A percentile compares a stretch with the other conserved stretches of the same genome.
These are phyloP conservation scores for Smallanthus sonchifolius DNA, from an alignment of 129 eudicot species.

Conservation along the genomic window DNA sequence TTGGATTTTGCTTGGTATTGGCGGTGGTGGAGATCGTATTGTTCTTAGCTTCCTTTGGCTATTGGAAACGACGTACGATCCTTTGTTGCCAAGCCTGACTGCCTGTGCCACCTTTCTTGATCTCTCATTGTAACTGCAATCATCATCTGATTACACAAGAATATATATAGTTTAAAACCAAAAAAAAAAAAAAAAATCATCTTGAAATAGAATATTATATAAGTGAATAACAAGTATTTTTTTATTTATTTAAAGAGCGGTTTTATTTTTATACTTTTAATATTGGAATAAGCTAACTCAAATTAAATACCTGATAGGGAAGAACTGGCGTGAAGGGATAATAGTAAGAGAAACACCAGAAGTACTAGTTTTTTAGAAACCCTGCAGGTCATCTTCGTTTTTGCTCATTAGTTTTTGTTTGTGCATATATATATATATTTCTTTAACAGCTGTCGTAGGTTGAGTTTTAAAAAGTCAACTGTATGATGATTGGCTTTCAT, in stretches of 20 bases:
- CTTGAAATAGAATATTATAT: too few relatives aligned
- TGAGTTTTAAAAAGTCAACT: slow-evolving; percentile 8
- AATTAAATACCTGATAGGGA: not conserved
- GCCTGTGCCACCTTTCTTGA: slow-evolving; percentile 6
- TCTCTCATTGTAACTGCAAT: not conserved
- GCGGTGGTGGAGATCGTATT: not conserved
- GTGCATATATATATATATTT: not conserved
- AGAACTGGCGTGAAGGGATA: not conserved
- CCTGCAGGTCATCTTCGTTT: slow-evolving; percentile 14
- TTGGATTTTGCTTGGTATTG: not conserved
- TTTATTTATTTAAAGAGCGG: too few relatives aligned
- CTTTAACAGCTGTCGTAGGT: not conserved
- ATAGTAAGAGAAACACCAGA: slow-evolving; percentile 10
- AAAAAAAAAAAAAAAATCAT: too few relatives aligned
- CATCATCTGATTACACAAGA: not conserved
- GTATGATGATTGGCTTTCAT: slow-evolving; percentile 17
- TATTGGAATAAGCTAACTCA: not conserved
- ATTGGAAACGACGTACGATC: not conserved
- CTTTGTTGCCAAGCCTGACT: slow-evolving; percentile 12
- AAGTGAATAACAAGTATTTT: too few relatives aligned
- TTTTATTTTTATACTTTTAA: too few relatives aligned
- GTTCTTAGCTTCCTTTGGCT: slow-evolving; percentile 25
- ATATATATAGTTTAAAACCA: not conserved
- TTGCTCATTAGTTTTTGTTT: slow-evolving; percentile 17
- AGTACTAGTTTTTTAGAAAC: slow-evolving; percentile 4